A percentile compares a stretch with the other conserved stretches of the same genome.
Conservation (phyloP, 2,329 filamentous ascomycete species). For the Pseudonectria buxi region DNA sequence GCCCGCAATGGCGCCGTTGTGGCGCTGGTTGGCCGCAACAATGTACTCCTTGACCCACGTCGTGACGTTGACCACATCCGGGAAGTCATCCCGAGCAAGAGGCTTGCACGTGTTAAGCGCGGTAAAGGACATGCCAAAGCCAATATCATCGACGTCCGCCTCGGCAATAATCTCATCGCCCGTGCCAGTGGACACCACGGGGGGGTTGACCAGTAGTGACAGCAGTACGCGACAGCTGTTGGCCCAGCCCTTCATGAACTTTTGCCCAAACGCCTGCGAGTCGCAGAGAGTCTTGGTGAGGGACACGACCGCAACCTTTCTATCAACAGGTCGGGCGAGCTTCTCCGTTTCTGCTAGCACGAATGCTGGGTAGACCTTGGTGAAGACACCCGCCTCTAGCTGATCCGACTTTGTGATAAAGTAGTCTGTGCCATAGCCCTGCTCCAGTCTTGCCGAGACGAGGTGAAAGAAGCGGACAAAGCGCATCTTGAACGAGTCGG, state of each 20-base stretch:
- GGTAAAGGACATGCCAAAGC: slow-evolving; percentile 92
- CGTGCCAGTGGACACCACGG: slow-evolving; percentile 54
- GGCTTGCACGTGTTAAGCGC: slow-evolving; percentile 85
- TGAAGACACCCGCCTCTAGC: slow-evolving; percentile 74
- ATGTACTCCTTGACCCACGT: slow-evolving; percentile 81
- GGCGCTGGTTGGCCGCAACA: slow-evolving; percentile 67
- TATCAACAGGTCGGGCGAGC: slow-evolving; percentile 77
- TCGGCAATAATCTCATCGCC: slow-evolving; percentile 76
- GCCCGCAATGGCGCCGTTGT: slow-evolving; percentile 61
- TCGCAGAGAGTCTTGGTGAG: slow-evolving; percentile 88
- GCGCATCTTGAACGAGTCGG: slow-evolving; percentile 76
- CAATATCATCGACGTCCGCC: slow-evolving; percentile 87
- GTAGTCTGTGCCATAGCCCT: slow-evolving; percentile 85
- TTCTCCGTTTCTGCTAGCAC: slow-evolving; percentile 87
- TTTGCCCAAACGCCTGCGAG: slow-evolving; percentile 73
- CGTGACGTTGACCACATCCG: slow-evolving; percentile 72
- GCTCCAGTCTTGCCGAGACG: slow-evolving; percentile 68
- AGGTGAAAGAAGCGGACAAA: slow-evolving; percentile 96
- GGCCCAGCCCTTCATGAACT: slow-evolving; percentile 84
- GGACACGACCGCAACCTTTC: slow-evolving; percentile 88
- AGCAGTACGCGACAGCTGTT: slow-evolving; percentile 86
- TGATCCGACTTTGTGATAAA: slow-evolving; percentile 80
- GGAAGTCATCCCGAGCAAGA: slow-evolving; percentile 69
- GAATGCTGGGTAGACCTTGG: slow-evolving; percentile 76
- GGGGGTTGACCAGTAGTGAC: slow-evolving; percentile 82